Evolutionary conservation across 345 rosid genomes (phyloP), one percentile per base, ranked within the genome.

Genomic region (Eucalyptus viminalis): DNA sequence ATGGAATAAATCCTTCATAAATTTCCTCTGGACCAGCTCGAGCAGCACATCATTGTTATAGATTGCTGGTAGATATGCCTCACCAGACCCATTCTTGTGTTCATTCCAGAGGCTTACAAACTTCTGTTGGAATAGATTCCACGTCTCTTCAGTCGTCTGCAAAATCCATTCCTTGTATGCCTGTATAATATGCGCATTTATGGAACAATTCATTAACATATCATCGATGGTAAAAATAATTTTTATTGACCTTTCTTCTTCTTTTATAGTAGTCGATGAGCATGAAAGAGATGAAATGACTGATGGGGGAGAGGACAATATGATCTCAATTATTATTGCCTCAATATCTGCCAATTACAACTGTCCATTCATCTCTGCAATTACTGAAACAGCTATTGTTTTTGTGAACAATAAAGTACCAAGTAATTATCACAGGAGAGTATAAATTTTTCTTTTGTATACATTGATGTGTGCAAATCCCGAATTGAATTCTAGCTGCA

Each of bases 61-160:
- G 89, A 98, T 95, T 90, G 90, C 98, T 17, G 97, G 93, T 87
- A 95, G 97, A 90, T 96, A 97, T 60, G 99, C 99, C 93, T 97
- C 99, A 3, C 99, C 99, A 16, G 91, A 81, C 53, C 98, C 97
- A 92, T 97, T 94, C 92, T 94, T 96, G 93, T 97, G 93, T 89
- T 94, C 86, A 86, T 95, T 92, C 99, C 99, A 97, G 10, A 98
- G 95, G 11, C 93, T 91, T 13, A 91, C 91, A 91, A 97, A 97
- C 88, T 94, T 98, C 86, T 92, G 81, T 89, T 89, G 87, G 89
- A 98, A 96, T 86, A 95, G 92, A 92, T 89, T 92, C 99, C 99
- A 98, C 11, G 98, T 96, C 87, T 95, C 95, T 89, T 95, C 95
- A 80, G 92, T 92, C 69, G 95, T 94, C 88, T 90, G 95, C 93